Evolutionary conservation across 1,284 basidiomycete genomes (phyloP).

Genomic region (Ustilago bromivora): DNA sequence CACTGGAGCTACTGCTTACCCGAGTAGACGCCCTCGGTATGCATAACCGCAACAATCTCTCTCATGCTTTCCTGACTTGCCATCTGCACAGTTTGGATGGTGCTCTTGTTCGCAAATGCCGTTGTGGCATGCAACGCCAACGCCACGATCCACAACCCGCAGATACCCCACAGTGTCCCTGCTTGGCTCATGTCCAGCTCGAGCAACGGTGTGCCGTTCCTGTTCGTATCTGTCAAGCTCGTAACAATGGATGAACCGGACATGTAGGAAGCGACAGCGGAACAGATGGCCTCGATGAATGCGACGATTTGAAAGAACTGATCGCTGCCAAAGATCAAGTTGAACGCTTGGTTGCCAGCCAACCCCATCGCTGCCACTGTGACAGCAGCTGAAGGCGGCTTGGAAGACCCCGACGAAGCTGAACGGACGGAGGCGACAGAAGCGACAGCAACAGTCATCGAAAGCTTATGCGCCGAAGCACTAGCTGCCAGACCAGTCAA

Average conservation of each 20-base stretch:
- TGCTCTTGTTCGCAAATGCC: slow-evolving; percentile 45
- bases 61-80: slow-evolving; percentile 44
- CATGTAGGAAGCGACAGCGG: slow-evolving; percentile 46
- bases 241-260: slow-evolving; percentile 37
- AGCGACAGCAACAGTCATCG: slow-evolving; percentile 47
- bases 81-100: slow-evolving; percentile 41
- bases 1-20: slow-evolving; percentile 21
- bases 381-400: slow-evolving; percentile 26
- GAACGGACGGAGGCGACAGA: slow-evolving; percentile 23
- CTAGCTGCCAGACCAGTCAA: slow-evolving; percentile 44
- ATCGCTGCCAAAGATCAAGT: slow-evolving; percentile 46
- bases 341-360: slow-evolving; percentile 35
- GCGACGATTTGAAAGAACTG: slow-evolving; percentile 48
- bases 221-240: slow-evolving; percentile 16
- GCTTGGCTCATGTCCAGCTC: slow-evolving; percentile 49
- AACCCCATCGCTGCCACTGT: slow-evolving; percentile 40
- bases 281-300: slow-evolving; percentile 47
- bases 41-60: slow-evolving; percentile 50
- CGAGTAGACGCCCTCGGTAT: slow-evolving; percentile 45
- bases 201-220: slow-evolving; percentile 24
- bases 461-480: slow-evolving; percentile 48
- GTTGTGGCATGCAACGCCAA: slow-evolving; percentile 36
- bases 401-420: slow-evolving; percentile 14
- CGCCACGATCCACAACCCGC: slow-evolving; percentile 44
- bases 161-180: slow-evolving; percentile 49